Evolutionary conservation across 2,329 filamentous ascomycete species (phyloP).

Genomic region (Ophiostoma quercus): DNA sequence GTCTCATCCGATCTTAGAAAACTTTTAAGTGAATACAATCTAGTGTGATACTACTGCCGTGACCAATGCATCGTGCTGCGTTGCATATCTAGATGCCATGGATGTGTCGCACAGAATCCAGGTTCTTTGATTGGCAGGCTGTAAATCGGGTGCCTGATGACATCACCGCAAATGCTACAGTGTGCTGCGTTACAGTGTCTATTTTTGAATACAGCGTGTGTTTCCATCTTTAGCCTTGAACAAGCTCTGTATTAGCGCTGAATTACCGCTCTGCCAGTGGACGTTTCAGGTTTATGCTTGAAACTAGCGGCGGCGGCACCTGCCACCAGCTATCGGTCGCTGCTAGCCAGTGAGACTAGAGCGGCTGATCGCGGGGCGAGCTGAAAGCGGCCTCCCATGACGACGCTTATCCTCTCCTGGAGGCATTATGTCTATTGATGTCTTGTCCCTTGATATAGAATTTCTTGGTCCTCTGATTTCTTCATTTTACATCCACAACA

Average conservation of each 20-base stretch:
- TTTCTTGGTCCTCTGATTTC: neutral
- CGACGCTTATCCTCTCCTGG: neutral
- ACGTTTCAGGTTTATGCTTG: conserved; percentile 4
- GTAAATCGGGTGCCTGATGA: neutral
- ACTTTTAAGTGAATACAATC: neutral
- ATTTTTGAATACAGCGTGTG: neutral
- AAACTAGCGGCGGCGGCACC: conserved; percentile 9
- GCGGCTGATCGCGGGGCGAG: conserved; percentile 11
- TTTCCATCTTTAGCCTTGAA: neutral
- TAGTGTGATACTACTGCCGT: neutral
- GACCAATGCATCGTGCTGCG: neutral
- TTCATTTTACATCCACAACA: neutral
- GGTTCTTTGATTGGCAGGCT: neutral
- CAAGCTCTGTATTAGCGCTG: neutral
- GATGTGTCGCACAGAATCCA: neutral
- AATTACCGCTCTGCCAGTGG: neutral
- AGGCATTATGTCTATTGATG: neutral
- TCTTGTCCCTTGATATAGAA: neutral
- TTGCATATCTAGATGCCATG: neutral
- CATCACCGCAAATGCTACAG: neutral
- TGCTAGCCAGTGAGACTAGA: neutral
- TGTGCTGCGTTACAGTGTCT: neutral
- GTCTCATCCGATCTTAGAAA: neutral
- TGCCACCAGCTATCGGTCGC: neutral
- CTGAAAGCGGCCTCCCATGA: conserved; percentile 14